A percentile compares a stretch with the other conserved stretches of the same genome.
These are phyloP conservation scores for Jaminaea rosea DNA, from an alignment of 1,284 basidiomycete species.

Conservation along the genomic window DNA sequence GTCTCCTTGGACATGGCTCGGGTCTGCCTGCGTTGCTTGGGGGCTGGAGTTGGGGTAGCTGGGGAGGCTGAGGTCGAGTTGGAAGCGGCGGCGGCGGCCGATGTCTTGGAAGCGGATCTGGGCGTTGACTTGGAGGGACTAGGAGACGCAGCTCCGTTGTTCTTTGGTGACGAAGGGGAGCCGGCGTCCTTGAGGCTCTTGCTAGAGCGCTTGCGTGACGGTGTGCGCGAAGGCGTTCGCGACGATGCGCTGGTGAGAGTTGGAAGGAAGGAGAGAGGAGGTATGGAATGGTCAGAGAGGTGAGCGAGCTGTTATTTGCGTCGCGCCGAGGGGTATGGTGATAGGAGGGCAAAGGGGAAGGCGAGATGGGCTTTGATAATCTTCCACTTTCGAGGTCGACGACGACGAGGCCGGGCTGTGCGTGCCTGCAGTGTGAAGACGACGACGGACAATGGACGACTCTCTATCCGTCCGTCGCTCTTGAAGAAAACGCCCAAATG, in stretches of 20 bases:
- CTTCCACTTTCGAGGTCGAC: too few species aligned
- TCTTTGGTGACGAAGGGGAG: not conserved
- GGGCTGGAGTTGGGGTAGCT: not conserved
- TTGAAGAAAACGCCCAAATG: too few species aligned
- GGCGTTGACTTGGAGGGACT: not conserved
- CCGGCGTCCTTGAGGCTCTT: not conserved
- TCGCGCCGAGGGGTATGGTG: too few species aligned
- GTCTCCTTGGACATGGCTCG: too few species aligned
- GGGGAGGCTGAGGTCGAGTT: not conserved
- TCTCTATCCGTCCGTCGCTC: too few species aligned
- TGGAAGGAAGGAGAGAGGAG: not conserved
- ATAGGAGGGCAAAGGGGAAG: too few species aligned
- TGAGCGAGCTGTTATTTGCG: too few species aligned
- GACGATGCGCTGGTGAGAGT: not conserved
- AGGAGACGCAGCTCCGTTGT: not conserved
- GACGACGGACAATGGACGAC: too few species aligned
- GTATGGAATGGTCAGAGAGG: too few species aligned
- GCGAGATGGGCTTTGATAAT: too few species aligned
- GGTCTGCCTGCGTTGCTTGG: not conserved
- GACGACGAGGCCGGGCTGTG: too few species aligned
- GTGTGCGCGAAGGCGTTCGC: not conserved
- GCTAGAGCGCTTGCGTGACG: not conserved
- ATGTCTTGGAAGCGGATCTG: not conserved
- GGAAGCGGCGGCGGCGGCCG: not conserved
- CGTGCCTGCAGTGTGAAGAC: too few species aligned